Conservation (phyloP, 2,329 filamentous ascomycete genomes). For the Fusarium agapanthi region DNA sequence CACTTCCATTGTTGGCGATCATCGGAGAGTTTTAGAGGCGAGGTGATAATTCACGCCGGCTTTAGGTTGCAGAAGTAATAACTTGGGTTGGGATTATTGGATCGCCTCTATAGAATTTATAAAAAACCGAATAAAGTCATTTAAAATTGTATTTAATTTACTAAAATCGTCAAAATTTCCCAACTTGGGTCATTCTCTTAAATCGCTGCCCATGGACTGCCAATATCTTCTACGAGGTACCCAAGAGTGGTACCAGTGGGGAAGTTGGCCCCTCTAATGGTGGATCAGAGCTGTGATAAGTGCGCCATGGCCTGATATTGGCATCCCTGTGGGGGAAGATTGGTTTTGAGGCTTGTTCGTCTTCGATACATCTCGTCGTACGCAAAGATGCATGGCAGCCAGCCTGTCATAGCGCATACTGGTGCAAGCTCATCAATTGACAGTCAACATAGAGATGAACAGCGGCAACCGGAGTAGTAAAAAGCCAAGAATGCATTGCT, state of each 20-base stretch:
- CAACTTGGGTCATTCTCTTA: neutral
- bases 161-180: too few relatives aligned
- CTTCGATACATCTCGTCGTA: neutral
- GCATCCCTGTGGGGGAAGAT: neutral
- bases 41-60: neutral
- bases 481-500: conserved; percentile 10
- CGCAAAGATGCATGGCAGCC: too few relatives aligned
- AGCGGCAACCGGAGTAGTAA: neutral
- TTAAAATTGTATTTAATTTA: neutral
- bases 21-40: neutral
- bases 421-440: neutral
- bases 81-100: neutral
- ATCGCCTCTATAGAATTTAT: too few relatives aligned
- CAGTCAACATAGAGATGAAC: neutral
- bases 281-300: neutral
- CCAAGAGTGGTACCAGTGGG: neutral
- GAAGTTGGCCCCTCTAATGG: neutral
- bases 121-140: neutral
- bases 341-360: neutral
- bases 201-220: neutral
- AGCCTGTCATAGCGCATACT: neutral
- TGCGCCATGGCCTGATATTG: neutral
- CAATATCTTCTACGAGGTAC: neutral
- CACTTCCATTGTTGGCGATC: neutral
- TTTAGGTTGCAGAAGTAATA: neutral